Percentiles rank a stretch among this genome's conserved stretches.
These are phyloP conservation scores for Pleoardoris graminearum DNA, from an alignment of 2,329 filamentous ascomycete species.

Conservation along the genomic window DNA sequence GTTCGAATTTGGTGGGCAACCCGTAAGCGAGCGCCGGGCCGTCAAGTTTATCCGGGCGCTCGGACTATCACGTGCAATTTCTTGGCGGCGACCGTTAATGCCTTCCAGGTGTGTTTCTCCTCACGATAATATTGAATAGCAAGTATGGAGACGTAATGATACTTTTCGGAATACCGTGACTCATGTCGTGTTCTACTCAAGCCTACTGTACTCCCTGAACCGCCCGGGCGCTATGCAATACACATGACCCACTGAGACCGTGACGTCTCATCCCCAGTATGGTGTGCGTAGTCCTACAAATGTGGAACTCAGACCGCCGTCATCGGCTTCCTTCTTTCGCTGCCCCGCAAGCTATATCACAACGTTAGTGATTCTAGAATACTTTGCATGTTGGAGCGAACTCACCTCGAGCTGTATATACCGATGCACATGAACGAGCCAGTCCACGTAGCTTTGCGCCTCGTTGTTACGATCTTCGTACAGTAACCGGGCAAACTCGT, in stretches of 20 bases:
- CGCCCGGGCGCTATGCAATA: constrained; percentile 34
- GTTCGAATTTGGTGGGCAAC: constrained; percentile 10
- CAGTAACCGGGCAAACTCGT: constrained; percentile 88
- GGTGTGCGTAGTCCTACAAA: constrained; percentile 47
- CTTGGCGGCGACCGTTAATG: too few species aligned
- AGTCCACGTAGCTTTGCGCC: constrained; percentile 97
- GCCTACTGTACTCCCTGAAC: constrained; percentile 9
- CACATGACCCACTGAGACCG: constrained; percentile 8
- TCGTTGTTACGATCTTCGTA: constrained; percentile 97
- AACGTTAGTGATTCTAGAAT: constrained; percentile 12
- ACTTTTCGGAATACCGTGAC: constrained; percentile 5
- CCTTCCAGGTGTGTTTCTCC: too few species aligned
- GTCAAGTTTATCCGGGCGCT: not conserved
- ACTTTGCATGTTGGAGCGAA: constrained; percentile 1
- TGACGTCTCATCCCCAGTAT: constrained; percentile 44
- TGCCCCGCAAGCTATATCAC: constrained; percentile 61
- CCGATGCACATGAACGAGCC: constrained; percentile 93
- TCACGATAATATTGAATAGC: too few species aligned
- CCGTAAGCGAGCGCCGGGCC: constrained; percentile 4
- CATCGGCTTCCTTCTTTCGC: constrained; percentile 67
- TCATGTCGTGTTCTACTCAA: constrained; percentile 11
- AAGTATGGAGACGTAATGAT: not conserved
- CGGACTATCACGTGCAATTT: not conserved
- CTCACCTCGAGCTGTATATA: constrained; percentile 81
- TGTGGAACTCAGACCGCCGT: constrained; percentile 34